Evolutionary conservation across 495 filamentous ascomycete genomes (phyloP).

Genomic region (Annulohypoxylon maeteangense): DNA sequence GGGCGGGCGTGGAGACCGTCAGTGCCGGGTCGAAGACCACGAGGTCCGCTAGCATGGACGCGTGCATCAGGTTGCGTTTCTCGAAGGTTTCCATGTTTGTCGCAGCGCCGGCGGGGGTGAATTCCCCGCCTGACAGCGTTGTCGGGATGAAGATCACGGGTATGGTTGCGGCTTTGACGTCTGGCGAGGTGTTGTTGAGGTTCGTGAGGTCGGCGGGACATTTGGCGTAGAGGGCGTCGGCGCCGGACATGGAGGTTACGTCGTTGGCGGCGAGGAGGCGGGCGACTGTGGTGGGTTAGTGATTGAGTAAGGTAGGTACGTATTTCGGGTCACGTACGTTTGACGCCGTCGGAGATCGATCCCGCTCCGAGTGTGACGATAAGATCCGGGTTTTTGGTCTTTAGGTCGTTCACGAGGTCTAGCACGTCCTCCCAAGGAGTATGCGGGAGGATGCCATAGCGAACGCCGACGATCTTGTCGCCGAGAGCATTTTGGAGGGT

Average conservation of each 20-base stretch:
- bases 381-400: conserved; percentile 61
- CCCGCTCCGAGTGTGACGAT: conserved; percentile 71
- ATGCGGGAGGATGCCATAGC: conserved; percentile 68
- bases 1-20: conserved; percentile 63
- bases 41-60: conserved; percentile 60
- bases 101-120: conserved; percentile 63
- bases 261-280: conserved; percentile 59
- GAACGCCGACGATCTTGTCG: conserved; percentile 61
- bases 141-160: conserved; percentile 72
- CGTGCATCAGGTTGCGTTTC: conserved; percentile 64
- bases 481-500: conserved; percentile 58
- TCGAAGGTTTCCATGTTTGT: conserved; percentile 64
- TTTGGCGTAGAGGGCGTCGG: conserved; percentile 56
- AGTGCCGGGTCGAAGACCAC: conserved; percentile 70
- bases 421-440: conserved; percentile 69
- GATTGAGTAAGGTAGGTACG: too few relatives aligned
- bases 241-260: conserved; percentile 52
- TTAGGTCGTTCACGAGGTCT: conserved; percentile 62
- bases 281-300: conserved; percentile 47
- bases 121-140: conserved; percentile 71
- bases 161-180: conserved; percentile 50
- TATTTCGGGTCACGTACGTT: conserved; percentile 48
- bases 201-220: conserved; percentile 33
- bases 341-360: conserved; percentile 69
- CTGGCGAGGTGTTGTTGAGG: neutral